Percentiles rank a stretch among this genome's conserved stretches.
Evolutionary conservation across 1,284 basidiomycete species (phyloP).

Genomic region (Ustilago esculenta): DNA sequence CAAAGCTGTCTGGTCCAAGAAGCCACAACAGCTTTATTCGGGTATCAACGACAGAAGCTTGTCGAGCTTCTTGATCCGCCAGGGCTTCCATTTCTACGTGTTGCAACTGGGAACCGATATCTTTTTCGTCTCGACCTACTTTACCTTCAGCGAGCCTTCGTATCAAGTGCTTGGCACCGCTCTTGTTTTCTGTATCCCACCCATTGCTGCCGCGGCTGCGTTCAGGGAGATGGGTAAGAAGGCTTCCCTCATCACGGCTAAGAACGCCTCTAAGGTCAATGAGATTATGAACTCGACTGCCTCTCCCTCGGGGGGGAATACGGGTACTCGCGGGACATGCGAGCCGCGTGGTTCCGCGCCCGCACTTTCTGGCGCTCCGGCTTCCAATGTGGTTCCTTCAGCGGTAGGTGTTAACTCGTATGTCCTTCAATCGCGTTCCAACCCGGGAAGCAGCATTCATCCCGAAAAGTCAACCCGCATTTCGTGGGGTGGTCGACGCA

Average conservation of each 20-base stretch:
- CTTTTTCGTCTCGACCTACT: slow-evolving; percentile 36
- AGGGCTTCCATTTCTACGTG: slow-evolving; percentile 43
- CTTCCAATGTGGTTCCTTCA: background rate
- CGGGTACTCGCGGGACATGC: background rate
- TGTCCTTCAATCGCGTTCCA: slow-evolving; percentile 19
- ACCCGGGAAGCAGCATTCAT: background rate
- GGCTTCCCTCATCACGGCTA: slow-evolving; percentile 12
- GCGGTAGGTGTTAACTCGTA: slow-evolving; percentile 13
- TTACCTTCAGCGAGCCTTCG: slow-evolving; percentile 5
- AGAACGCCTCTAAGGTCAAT: slow-evolving; percentile 17
- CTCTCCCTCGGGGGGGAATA: slow-evolving; percentile 17
- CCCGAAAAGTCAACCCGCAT: slow-evolving; percentile 16
- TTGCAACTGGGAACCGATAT: slow-evolving; percentile 29
- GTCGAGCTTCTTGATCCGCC: slow-evolving; percentile 34
- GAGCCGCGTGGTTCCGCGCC: background rate
- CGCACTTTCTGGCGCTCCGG: background rate
- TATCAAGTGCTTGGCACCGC: slow-evolving; percentile 36
- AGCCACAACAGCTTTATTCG: slow-evolving; percentile 14
- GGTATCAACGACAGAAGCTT: slow-evolving; percentile 10
- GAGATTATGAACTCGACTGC: slow-evolving; percentile 37
- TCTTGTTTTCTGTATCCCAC: slow-evolving; percentile 26
- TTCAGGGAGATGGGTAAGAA: slow-evolving; percentile 47
- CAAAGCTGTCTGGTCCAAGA: slow-evolving; percentile 13
- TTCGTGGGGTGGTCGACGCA: slow-evolving; percentile 11
- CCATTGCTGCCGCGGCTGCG: slow-evolving; percentile 31